A percentile compares a stretch with the other conserved stretches of the same genome.
These are phyloP conservation scores for Colletotrichum tabaci DNA, from an alignment of 2,329 filamentous ascomycete species.

Conservation along the genomic window DNA sequence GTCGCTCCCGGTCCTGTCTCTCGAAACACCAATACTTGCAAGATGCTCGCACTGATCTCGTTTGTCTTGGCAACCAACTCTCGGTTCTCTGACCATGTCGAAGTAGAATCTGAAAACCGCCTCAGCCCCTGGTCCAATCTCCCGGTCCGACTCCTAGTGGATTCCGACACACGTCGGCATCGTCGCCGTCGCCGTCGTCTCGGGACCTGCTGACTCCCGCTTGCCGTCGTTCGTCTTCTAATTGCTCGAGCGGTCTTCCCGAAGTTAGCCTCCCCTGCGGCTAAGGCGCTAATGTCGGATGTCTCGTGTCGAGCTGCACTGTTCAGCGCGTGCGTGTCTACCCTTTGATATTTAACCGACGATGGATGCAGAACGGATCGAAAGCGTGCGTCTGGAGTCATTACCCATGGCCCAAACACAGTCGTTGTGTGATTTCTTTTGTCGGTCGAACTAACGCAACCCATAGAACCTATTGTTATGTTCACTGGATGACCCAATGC, in stretches of 20 bases:
- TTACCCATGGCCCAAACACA: not conserved
- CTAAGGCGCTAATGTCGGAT: not conserved
- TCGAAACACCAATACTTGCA: constrained; percentile 5
- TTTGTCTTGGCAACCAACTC: constrained; percentile 8
- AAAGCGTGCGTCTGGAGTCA: not conserved
- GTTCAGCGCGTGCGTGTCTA: constrained; percentile 4
- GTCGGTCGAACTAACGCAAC: not conserved
- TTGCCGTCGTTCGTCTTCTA: not conserved
- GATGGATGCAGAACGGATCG: not conserved
- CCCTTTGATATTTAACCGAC: not conserved
- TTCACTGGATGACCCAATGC: not conserved
- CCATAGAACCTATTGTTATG: not conserved
- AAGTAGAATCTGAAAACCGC: not conserved
- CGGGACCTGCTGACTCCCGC: not conserved
- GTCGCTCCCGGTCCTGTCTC: constrained; percentile 6
- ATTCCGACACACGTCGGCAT: not conserved
- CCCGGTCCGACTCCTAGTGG: not conserved
- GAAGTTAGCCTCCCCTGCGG: too few species aligned
- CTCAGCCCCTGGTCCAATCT: constrained; percentile 3
- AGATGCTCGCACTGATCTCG: constrained; percentile 15
- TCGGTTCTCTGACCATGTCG: not conserved
- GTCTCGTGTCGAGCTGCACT: not conserved
- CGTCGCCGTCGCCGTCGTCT: not conserved
- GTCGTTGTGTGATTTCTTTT: not conserved
- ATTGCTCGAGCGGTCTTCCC: not conserved